These are phyloP conservation scores for Naegleria gruberi DNA, from an alignment of 208 protist genomes.

Conservation along the genomic window DNA sequence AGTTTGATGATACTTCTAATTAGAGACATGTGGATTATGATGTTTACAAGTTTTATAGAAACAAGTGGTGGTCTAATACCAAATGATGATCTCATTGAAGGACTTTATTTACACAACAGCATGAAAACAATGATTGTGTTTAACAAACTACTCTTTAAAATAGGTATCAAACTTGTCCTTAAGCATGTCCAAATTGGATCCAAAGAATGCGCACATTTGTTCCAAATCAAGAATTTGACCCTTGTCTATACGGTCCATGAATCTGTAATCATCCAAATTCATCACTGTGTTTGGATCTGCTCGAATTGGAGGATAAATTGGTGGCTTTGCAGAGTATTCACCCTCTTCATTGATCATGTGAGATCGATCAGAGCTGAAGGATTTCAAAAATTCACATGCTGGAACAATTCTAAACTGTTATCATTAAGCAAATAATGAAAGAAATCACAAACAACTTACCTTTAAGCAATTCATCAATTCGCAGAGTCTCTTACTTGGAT, in stretches of 20 bases:
- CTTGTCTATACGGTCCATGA: neutral
- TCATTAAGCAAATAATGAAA: neutral
- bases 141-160: too few relatives aligned
- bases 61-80: too few relatives aligned
- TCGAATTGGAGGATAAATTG: neutral
- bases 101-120: too few relatives aligned
- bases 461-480: neutral
- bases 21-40: too few relatives aligned
- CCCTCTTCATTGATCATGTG: neutral
- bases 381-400: neutral
- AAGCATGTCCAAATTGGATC: too few relatives aligned
- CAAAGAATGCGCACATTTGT: too few relatives aligned
- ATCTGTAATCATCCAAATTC: neutral
- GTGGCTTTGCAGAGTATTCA: neutral
- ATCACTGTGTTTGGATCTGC: neutral
- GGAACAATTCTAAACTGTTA: neutral
- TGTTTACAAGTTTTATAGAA: too few relatives aligned
- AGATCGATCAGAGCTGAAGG: neutral
- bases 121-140: too few relatives aligned
- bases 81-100: too few relatives aligned
- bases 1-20: too few relatives aligned
- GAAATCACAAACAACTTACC: too few relatives aligned
- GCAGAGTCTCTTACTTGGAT: neutral
- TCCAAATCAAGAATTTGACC: neutral
- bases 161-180: too few relatives aligned